Evolutionary conservation across 768 basidiomycete genomes (phyloP), one percentile per base, ranked within the genome.

Genomic region (Dendrothele bispora): DNA sequence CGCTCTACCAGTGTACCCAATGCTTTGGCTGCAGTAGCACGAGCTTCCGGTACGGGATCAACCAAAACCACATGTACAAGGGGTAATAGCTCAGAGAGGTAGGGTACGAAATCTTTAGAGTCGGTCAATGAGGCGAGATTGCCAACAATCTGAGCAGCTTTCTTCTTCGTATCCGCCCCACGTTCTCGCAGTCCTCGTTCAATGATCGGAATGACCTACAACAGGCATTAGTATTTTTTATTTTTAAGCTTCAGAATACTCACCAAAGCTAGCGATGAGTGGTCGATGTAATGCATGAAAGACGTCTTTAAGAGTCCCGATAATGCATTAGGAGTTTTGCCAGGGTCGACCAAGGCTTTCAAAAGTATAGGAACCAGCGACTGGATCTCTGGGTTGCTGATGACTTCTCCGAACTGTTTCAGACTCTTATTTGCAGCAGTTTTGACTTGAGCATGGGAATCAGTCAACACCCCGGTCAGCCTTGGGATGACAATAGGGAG

Each of bases 401-500:
- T 94, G 47, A 99, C 97, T 67, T 98, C 97, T 26, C 97, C 97
- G 63, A 99, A 98, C 62, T 91, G 89, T 66, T 98, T 98, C 67
- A 99, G 69, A 65, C 91, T 93, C 68, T 89, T 88, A 71, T 98
- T 98, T 14, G 95, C 97, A 2, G 95, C 84, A 6, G 81, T 68
- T 52, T 92, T 83, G 25, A 99, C 97, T 76, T 98, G 95, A 12
- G 93, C 86, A 72, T 98, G 97, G 5, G 97, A 95, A 65, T 99
- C 97, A 46, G 94, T 98, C 47, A 99, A 74, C 40, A 97, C 94
- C 4, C 85, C 89, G 17, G 95, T 97, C 21, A 99, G 71, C n/a
- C 88, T 84, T 6, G 97, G 97, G 45, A 99, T 95, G 64, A 98
- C 92, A 42, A 98, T 91, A 5, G 95, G 95, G 3, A 99, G 76